Evolutionary conservation across 805 yeast species (phyloP).

Genomic region (Zygoascus tannicola): DNA sequence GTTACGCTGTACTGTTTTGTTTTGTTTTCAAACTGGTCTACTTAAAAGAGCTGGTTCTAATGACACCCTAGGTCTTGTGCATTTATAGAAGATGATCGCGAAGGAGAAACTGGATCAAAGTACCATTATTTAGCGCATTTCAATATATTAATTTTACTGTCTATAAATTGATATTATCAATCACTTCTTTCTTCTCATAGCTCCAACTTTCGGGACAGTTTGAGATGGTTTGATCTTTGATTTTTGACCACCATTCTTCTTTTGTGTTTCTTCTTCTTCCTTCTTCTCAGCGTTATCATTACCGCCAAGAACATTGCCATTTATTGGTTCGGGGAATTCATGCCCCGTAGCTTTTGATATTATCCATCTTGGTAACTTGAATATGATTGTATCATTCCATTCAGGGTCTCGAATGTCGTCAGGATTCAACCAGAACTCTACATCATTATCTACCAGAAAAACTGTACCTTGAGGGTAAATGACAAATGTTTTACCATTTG

Average conservation of each 20-base stretch:
- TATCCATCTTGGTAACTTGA: constrained; percentile 19
- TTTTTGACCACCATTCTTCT: constrained; percentile 5
- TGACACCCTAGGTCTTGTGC: too few species aligned
- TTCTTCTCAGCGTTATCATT: neutral
- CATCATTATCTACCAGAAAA: constrained; percentile 22
- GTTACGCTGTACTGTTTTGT: too few species aligned
- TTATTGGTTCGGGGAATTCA: constrained; percentile 4
- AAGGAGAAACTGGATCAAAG: too few species aligned
- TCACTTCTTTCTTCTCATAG: constrained; percentile 11
- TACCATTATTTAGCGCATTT: too few species aligned
- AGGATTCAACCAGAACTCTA: constrained; percentile 24
- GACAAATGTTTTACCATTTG: constrained; percentile 25
- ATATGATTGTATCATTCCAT: constrained; percentile 27
- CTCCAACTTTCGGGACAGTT: constrained; percentile 14
- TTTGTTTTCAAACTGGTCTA: too few species aligned
- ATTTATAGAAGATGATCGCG: too few species aligned
- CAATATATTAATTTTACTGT: too few species aligned
- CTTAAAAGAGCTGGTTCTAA: too few species aligned
- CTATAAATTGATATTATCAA: too few species aligned
- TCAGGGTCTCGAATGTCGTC: constrained; percentile 26
- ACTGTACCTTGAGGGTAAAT: constrained; percentile 30
- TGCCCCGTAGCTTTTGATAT: constrained; percentile 15
- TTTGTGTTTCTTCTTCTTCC: neutral
- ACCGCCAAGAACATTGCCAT: constrained; percentile 7
- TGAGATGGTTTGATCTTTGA: constrained; percentile 11